Conservation (phyloP, 768 basidiomycete genomes). For the Piloderma croceum region DNA sequence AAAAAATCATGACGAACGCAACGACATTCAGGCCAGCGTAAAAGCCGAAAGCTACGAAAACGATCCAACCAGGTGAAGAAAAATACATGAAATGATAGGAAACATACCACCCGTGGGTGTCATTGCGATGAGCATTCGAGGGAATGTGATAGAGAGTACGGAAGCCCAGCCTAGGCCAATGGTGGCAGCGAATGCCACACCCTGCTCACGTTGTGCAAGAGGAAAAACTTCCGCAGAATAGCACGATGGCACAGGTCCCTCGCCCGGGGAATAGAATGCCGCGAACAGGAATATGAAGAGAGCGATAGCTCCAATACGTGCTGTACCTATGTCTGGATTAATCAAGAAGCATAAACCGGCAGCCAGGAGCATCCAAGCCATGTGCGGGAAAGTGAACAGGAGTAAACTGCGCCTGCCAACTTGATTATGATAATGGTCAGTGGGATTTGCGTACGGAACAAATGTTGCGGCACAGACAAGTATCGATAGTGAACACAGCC, state of each 20-base stretch:
- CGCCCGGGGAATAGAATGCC: constrained; percentile 12
- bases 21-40: constrained; percentile 60
- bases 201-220: constrained; percentile 17
- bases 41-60: constrained; percentile 68
- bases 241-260: constrained; percentile 35
- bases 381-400: constrained; percentile 38
- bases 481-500: not conserved
- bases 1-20: constrained; percentile 52
- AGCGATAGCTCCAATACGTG: constrained; percentile 38
- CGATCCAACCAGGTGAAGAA: not conserved
- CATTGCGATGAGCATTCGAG: constrained; percentile 43
- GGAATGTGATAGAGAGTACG: constrained; percentile 23
- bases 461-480: constrained; percentile 18
- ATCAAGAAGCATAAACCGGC: constrained; percentile 25
- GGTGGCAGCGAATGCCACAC: constrained; percentile 26
- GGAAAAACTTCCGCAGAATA: constrained; percentile 38
- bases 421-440: too few relatives aligned
- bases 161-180: constrained; percentile 16
- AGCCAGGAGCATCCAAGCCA: constrained; percentile 35
- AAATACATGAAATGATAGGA: not conserved
- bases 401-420: constrained; percentile 61
- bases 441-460: too few relatives aligned
- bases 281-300: constrained; percentile 31
- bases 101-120: constrained; percentile 29
- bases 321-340: constrained; percentile 18